Conservation (phyloP, 83 land plant species). For the Diphasiastrum complanatum region DNA sequence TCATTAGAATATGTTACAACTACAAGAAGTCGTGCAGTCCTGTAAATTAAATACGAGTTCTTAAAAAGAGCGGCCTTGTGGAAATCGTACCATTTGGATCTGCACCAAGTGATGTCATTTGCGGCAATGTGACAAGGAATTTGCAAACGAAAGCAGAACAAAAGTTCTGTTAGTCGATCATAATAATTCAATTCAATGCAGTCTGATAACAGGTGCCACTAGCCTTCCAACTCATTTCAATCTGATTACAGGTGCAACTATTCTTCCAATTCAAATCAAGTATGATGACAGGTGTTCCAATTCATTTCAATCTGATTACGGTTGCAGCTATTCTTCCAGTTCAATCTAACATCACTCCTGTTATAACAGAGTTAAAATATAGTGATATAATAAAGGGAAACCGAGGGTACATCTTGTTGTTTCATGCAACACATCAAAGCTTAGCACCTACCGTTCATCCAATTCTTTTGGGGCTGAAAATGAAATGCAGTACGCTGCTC, state of each 20-base stretch:
- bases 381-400: not conserved
- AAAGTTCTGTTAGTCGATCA: not conserved
- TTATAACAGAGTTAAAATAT: not conserved
- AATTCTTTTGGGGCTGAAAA: constrained; percentile 9
- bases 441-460: constrained; percentile 22
- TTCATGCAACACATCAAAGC: too few relatives aligned
- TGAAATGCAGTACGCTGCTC: constrained; percentile 13
- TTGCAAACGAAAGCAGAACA: not conserved
- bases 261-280: too few relatives aligned
- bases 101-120: not conserved
- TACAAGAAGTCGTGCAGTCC: too few relatives aligned
- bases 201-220: too few relatives aligned
- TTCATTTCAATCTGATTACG: too few relatives aligned
- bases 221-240: too few relatives aligned
- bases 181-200: not conserved
- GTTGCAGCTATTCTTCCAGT: too few relatives aligned
- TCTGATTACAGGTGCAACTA: too few relatives aligned
- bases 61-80: not conserved
- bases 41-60: too few relatives aligned
- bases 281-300: too few relatives aligned
- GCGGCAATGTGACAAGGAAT: not conserved
- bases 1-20: too few relatives aligned
- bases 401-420: not conserved
- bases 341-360: too few relatives aligned
- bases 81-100: constrained; percentile 14